Conservation (phyloP, 129 eudicot species). For the Glebionis coronaria region DNA sequence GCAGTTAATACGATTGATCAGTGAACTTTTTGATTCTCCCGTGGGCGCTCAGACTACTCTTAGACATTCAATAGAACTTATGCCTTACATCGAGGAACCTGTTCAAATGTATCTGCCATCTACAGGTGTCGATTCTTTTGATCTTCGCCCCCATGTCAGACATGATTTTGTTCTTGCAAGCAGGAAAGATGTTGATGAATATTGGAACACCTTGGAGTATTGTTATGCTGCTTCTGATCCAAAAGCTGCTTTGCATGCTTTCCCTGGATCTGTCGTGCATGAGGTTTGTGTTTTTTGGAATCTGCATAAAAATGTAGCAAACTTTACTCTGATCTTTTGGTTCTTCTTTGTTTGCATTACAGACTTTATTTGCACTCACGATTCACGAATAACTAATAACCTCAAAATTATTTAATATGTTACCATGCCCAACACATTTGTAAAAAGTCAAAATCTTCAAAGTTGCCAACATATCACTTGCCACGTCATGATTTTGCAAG, state of each 20-base stretch:
- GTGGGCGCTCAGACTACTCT: conserved; percentile 56
- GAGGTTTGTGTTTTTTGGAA: conserved; percentile 44
- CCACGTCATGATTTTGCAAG: not conserved
- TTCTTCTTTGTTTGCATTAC: not conserved
- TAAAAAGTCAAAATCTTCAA: not conserved
- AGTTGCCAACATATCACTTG: not conserved
- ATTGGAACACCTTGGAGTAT: conserved; percentile 91
- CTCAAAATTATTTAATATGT: not conserved
- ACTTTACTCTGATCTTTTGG: not conserved
- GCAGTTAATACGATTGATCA: conserved; percentile 79
- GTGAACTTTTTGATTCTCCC: conserved; percentile 41
- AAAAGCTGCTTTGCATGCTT: conserved; percentile 80
- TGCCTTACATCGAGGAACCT: conserved; percentile 95
- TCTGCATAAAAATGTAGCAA: not conserved
- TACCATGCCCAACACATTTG: not conserved
- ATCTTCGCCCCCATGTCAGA: conserved; percentile 88
- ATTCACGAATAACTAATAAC: not conserved
- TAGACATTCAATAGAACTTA: conserved; percentile 75
- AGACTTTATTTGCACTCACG: not conserved
- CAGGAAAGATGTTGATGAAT: conserved; percentile 72
- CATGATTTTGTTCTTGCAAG: conserved; percentile 85
- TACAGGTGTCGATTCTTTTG: conserved; percentile 39
- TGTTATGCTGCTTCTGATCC: conserved; percentile 82
- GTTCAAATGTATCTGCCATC: conserved; percentile 37
- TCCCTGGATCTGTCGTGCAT: conserved; percentile 85